A percentile compares a stretch with the other conserved stretches of the same genome.
These are phyloP conservation scores for Fraxinus cuspidata DNA, from an alignment of 257 asterid genomes.

Conservation along the genomic window DNA sequence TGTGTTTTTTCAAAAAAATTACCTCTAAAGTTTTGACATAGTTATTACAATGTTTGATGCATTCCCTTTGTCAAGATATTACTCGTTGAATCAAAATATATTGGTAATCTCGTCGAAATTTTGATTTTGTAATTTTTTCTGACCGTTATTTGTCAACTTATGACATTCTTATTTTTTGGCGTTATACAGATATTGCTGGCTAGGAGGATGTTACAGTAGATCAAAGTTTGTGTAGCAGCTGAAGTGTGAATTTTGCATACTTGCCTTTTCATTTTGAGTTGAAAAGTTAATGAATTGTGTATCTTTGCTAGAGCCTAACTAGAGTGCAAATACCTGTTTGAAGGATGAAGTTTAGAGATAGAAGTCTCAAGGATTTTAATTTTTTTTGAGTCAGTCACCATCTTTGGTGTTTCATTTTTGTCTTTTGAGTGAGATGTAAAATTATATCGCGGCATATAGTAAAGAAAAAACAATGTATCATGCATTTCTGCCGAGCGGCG, in stretches of 20 bases:
- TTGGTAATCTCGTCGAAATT: neutral
- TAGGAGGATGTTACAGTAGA: conserved; percentile 21
- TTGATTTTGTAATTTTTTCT: neutral
- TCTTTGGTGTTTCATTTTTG: conserved; percentile 20
- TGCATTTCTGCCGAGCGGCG: conserved; percentile 30
- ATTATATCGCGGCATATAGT: conserved; percentile 33
- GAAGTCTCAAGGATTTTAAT: conserved; percentile 28
- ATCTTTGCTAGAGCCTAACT: conserved; percentile 32
- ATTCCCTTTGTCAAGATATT: neutral
- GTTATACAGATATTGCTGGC: conserved; percentile 27
- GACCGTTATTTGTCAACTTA: neutral
- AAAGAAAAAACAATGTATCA: conserved; percentile 21
- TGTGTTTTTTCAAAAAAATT: too few relatives aligned
- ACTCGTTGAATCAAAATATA: neutral
- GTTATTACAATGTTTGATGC: neutral
- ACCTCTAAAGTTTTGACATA: neutral
- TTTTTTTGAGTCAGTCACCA: neutral
- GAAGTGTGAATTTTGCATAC: conserved; percentile 35
- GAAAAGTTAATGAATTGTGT: conserved; percentile 22
- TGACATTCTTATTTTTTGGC: neutral
- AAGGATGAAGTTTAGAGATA: conserved; percentile 27
- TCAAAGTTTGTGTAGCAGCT: conserved; percentile 27
- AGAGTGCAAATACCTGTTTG: conserved; percentile 23
- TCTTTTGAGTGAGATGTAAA: conserved; percentile 32
- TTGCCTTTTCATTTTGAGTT: conserved; percentile 19